Evolutionary conservation across 2,329 filamentous ascomycete species (phyloP).

Genomic region (Aspergillus novofumigatus): DNA sequence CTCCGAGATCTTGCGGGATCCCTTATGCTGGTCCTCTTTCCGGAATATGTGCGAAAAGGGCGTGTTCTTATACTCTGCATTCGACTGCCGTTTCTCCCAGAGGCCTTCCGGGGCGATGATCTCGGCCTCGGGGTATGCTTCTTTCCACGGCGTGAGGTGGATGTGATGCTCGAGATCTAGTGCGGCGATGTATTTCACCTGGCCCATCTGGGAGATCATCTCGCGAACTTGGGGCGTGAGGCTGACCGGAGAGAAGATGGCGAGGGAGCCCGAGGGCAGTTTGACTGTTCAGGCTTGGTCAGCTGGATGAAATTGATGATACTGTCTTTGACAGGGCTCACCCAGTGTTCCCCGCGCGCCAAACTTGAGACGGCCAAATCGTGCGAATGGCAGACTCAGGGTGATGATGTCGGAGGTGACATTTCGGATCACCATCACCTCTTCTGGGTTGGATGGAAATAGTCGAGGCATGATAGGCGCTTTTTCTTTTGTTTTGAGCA

Average conservation of each 20-base stretch:
- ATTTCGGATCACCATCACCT: slow-evolving; percentile 86
- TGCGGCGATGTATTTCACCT: slow-evolving; percentile 79
- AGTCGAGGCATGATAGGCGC: slow-evolving; percentile 42
- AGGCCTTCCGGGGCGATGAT: slow-evolving; percentile 81
- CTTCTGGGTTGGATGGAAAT: slow-evolving; percentile 66
- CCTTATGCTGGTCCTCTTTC: slow-evolving; percentile 46
- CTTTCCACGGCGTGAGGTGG: slow-evolving; percentile 80
- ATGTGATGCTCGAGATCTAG: slow-evolving; percentile 94
- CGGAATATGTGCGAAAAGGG: slow-evolving; percentile 67
- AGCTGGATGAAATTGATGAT: background rate
- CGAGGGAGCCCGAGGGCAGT: slow-evolving; percentile 70
- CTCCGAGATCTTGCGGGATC: slow-evolving; percentile 53
- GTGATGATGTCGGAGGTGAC: slow-evolving; percentile 67
- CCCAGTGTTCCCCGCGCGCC: slow-evolving; percentile 84
- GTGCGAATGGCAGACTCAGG: slow-evolving; percentile 69
- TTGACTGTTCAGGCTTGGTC: slow-evolving; percentile 54
- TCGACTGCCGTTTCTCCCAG: slow-evolving; percentile 70
- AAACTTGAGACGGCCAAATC: slow-evolving; percentile 74
- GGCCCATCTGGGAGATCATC: slow-evolving; percentile 58
- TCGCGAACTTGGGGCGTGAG: slow-evolving; percentile 71
- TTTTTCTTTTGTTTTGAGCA: background rate
- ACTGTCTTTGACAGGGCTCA: slow-evolving; percentile 36
- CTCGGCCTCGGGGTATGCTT: slow-evolving; percentile 71
- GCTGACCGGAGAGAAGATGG: slow-evolving; percentile 87
- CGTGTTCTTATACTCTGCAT: slow-evolving; percentile 52